Conservation (phyloP, 225 moss, liverwort and hornwort genomes). For the Thuidium tamariscinum region DNA sequence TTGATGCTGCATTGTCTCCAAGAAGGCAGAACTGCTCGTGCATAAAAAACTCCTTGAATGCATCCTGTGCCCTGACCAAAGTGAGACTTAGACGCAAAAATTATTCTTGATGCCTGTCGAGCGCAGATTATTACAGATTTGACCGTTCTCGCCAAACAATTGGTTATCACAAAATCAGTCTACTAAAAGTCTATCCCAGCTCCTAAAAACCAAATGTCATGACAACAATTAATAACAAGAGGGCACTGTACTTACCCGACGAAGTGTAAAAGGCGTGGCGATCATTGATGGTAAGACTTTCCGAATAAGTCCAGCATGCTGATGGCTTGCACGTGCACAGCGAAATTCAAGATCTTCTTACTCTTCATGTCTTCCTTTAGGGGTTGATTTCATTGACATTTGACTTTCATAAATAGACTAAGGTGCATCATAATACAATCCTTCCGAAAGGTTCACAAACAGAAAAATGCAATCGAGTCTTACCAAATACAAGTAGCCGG, state of each 20-base stretch:
- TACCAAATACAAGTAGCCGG: neutral
- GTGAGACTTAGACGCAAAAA: slow-evolving; percentile 13
- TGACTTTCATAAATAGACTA: neutral
- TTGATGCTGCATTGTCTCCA: slow-evolving; percentile 11
- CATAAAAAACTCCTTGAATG: slow-evolving; percentile 60
- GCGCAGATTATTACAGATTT: neutral
- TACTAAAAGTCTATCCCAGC: neutral
- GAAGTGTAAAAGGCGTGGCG: slow-evolving; percentile 15
- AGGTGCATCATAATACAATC: neutral
- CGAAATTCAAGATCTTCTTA: neutral
- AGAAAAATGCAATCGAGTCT: neutral
- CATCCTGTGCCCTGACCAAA: slow-evolving; percentile 42
- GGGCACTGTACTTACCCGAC: slow-evolving; percentile 41
- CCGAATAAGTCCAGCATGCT: slow-evolving; percentile 67
- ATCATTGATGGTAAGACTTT: slow-evolving; percentile 40
- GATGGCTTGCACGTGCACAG: slow-evolving; percentile 11
- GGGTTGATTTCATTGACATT: neutral
- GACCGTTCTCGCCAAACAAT: neutral
- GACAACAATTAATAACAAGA: neutral
- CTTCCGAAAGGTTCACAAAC: neutral
- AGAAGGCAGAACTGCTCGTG: slow-evolving; percentile 45
- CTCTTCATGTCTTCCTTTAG: neutral
- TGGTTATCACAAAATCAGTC: neutral
- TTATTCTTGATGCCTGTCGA: neutral
- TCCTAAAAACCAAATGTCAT: neutral